Evolutionary conservation across 129 eudicot genomes (phyloP), one percentile per base, ranked within the genome.

Genomic region (Saposhnikovia divaricata): DNA sequence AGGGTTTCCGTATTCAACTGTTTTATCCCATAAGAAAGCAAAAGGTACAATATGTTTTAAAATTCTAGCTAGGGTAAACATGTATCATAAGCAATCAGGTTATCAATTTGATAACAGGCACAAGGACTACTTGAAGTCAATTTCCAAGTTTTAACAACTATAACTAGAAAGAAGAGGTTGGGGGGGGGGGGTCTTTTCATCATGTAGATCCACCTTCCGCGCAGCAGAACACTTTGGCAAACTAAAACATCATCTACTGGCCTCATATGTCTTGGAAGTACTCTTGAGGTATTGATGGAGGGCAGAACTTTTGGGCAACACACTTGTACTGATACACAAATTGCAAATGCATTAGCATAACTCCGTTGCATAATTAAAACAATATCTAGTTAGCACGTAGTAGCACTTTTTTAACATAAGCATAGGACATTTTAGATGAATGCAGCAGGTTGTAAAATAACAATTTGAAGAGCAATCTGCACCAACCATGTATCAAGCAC

Each of bases 221-320:
- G 21, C 23, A 68, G 18, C 73, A 68, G 73, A 31, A 4, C 40
- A 68, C 73, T 68, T 31, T 15, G 73, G 23, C 23, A 68, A 68
- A 28, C 9, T 31, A 4, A 27, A 27, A 12, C 73, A 68, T 66
- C 72, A 66, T 27, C 9, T 12, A 66, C 40, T 66, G 40, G 40
- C 72, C 72, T 27, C 87, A 80, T 38, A 81, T 18, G 55, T 90
- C 83, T 78, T 84, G 82, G 78, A 93, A 93, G 82, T 88, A 90
- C 84, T 93, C 97, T 76, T 61, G 74, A 46, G 98, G 98, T 79
- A 95, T 88, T 27, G 90, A 65, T 47, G 92, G 83, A 44, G 96
- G 98, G 77, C 96, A 92, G 69, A 83, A 63, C 87, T 92, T 92
- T 94, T 95, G 92, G 46, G 98, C 97, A 48, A 89, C 98, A 86